Base-by-base conservation (phyloP, 1,139 yeast genomes). In the Meyerozyma elateridarum region DNA sequence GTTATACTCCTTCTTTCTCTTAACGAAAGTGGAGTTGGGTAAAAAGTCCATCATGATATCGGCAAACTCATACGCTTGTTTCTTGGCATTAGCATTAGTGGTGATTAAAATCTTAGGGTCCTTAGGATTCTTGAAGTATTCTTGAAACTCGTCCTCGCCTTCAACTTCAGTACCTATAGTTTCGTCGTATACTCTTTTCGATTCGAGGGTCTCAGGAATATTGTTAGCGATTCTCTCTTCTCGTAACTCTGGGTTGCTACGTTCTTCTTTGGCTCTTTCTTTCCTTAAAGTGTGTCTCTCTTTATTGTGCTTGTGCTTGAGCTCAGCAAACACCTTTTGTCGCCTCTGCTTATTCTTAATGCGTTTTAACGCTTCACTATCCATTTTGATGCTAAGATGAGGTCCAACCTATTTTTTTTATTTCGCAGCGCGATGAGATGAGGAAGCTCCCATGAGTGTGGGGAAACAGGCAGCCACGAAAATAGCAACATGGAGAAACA, bases 51-150 rank as follows among this genome's bases (percentile, higher is more conserved):
- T 74, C 45, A 91, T 62, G 42, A 84, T 70, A 45, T 89, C 94
- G 8, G 96, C 91, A 64, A 91, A 88, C 52, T 84, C 89, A 54
- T 87, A 89, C 0, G 96, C 96, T 26, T 76, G 73, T 54, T 85
- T 85, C 49, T 79, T 79, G 16, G 98, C 96, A 45, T 78, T 71
- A 28, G 85, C 85, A 54, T 79, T 85, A 5, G 98, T 91, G 7
- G 98, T 93, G 38, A 91, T 64, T 35, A 91, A 68, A 28, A 91
- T 83, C 55, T 91, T 91, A 31, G 97, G 97, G 27, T 61, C 67
- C 13, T 50, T 41, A 20, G 75, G 70, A 32, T 72, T 73, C 28
- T 59, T 54, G 51, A 85, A 85, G 50, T 81, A 80, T 21, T 66
- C 62, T 28, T 69, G 73, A 56, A 85, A 84, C 48, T 80, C 95